Evolutionary conservation across 768 basidiomycete genomes (phyloP).

Genomic region (Leucosporidium creatinivorum): DNA sequence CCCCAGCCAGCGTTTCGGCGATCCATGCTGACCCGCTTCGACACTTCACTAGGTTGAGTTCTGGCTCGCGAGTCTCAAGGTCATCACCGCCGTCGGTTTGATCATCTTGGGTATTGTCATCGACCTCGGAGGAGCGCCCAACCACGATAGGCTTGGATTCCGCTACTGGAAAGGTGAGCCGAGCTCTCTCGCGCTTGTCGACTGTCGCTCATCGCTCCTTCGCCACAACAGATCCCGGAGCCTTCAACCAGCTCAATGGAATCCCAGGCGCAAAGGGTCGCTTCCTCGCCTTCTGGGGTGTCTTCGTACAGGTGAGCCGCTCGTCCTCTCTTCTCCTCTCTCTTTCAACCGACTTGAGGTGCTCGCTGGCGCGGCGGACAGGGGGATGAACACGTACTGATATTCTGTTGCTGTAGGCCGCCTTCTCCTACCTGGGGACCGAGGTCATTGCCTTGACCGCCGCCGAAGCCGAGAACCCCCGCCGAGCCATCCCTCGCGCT

Average conservation of each 20-base stretch:
- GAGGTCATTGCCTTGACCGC: constrained; percentile 69
- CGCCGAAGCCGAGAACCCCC: constrained; percentile 45
- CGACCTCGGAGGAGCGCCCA: constrained; percentile 43
- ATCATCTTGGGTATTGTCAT: constrained; percentile 42
- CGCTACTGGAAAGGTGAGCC: constrained; percentile 37
- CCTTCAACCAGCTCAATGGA: constrained; percentile 42
- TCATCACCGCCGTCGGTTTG: constrained; percentile 42
- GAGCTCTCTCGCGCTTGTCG: not conserved
- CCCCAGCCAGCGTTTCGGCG: not conserved
- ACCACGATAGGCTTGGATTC: constrained; percentile 40
- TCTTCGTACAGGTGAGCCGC: constrained; percentile 49
- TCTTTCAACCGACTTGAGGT: too few relatives aligned
- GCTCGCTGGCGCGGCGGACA: too few relatives aligned
- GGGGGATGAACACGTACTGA: too few relatives aligned
- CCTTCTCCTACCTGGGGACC: constrained; percentile 86
- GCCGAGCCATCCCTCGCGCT: constrained; percentile 48
- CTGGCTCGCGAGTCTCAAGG: constrained; percentile 44
- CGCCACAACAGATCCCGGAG: not conserved
- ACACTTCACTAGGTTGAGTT: constrained; percentile 37
- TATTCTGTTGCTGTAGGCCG: constrained; percentile 48
- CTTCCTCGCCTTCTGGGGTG: constrained; percentile 59
- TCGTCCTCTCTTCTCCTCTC: not conserved
- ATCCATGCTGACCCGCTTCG: not conserved
- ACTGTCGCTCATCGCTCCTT: constrained; percentile 23
- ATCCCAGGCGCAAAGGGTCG: constrained; percentile 51